These are phyloP conservation scores for Solanum paucissectum DNA, from an alignment of 257 asterid genomes.

Conservation along the genomic window DNA sequence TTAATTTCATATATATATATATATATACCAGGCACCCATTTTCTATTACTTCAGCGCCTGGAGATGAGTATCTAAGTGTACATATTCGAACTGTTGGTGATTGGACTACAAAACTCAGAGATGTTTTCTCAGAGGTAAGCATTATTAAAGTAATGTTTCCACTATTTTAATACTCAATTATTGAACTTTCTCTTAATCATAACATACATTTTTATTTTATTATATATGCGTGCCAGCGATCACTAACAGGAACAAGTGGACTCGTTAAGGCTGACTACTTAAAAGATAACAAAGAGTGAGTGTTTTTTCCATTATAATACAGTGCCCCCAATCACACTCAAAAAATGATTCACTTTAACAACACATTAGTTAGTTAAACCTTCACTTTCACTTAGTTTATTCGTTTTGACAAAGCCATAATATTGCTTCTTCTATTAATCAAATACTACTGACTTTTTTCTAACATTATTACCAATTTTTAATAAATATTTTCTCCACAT, in stretches of 20 bases:
- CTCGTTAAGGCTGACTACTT: conserved; percentile 49
- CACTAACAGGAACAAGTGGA: conserved; percentile 70
- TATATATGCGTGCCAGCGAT: conserved; percentile 58
- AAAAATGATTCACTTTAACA: not conserved
- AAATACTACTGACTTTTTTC: not conserved
- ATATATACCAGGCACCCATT: conserved; percentile 7
- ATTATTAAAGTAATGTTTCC: not conserved
- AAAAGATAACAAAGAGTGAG: conserved; percentile 53
- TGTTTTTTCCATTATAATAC: not conserved
- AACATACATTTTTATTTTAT: not conserved
- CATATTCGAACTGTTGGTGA: conserved; percentile 10
- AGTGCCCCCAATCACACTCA: not conserved
- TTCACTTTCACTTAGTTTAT: not conserved
- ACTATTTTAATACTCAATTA: not conserved
- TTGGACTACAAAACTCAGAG: conserved; percentile 4
- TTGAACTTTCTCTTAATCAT: not conserved
- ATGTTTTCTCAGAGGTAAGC: conserved; percentile 6
- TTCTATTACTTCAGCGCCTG: conserved; percentile 11
- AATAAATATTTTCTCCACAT: too few species aligned
- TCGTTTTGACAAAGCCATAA: not conserved
- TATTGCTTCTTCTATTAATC: not conserved
- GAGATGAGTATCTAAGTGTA: conserved; percentile 5
- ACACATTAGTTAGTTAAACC: not conserved
- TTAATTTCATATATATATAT: not conserved
- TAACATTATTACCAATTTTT: not conserved